phyloP scores from a whole-genome alignment of 139 green algal genomes.

The Protoeuglena noctilucae region DNA sequence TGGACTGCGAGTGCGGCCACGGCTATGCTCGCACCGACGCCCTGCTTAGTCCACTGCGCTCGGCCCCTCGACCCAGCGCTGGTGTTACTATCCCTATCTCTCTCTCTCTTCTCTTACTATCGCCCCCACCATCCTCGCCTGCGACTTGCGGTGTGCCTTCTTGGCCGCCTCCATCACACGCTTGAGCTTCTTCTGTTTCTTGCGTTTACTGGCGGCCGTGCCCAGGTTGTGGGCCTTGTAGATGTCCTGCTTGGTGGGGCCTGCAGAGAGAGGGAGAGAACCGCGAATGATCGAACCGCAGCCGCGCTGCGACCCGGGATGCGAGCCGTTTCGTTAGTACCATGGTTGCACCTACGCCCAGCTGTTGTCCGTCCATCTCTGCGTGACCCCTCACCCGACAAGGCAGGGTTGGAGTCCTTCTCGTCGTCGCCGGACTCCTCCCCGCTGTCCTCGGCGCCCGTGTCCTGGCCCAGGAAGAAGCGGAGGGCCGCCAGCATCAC shows the following conservation, averaged over 20 bases:
- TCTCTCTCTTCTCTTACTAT: too few species aligned
- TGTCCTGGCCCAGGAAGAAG: slow-evolving; percentile 90
- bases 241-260: slow-evolving; percentile 53
- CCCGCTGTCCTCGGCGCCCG: slow-evolving; percentile 14
- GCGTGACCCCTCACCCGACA: too few species aligned
- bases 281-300: too few species aligned
- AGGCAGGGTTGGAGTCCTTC: background rate
- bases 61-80: too few species aligned
- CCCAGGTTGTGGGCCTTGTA: slow-evolving; percentile 57
- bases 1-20: too few species aligned
- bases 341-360: background rate
- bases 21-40: too few species aligned
- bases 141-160: slow-evolving; percentile 31
- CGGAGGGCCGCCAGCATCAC: slow-evolving; percentile 82
- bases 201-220: slow-evolving; percentile 68
- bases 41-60: too few species aligned
- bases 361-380: background rate
- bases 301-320: too few species aligned
- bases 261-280: too few species aligned
- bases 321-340: too few species aligned
- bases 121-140: slow-evolving; percentile 3
- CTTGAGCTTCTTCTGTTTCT: slow-evolving; percentile 87
- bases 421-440: slow-evolving; percentile 14
- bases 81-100: too few species aligned
- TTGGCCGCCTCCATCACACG: slow-evolving; percentile 62